phyloP scores from a whole-genome alignment of 208 protist genomes.

The Trypanosoma avium region DNA sequence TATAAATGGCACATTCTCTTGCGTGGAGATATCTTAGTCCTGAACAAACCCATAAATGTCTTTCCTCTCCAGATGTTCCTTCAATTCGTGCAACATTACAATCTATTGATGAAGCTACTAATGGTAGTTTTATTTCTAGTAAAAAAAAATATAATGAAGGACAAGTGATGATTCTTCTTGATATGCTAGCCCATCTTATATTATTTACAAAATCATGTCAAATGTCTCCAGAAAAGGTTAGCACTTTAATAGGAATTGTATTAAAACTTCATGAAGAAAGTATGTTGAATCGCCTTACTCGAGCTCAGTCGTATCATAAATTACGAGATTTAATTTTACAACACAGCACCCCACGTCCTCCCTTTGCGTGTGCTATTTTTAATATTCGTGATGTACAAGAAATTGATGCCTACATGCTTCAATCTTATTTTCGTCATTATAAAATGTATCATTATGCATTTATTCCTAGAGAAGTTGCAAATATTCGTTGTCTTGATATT shows the following conservation, averaged over 20 bases:
- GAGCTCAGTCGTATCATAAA: slow-evolving; percentile 64
- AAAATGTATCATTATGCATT: slow-evolving; percentile 93
- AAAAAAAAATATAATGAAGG: slow-evolving; percentile 22
- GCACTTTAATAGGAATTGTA: slow-evolving; percentile 77
- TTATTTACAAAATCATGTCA: slow-evolving; percentile 66
- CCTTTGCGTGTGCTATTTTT: slow-evolving; percentile 86
- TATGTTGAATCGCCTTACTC: slow-evolving; percentile 57
- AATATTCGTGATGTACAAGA: slow-evolving; percentile 76
- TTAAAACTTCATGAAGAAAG: slow-evolving; percentile 64
- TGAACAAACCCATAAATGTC: slow-evolving; percentile 53
- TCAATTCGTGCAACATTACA: slow-evolving; percentile 48
- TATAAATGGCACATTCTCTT: slow-evolving; percentile 38
- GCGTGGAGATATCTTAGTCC: slow-evolving; percentile 64
- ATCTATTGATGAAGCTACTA: slow-evolving; percentile 25
- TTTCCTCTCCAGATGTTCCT: slow-evolving; percentile 44
- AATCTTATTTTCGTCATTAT: slow-evolving; percentile 90
- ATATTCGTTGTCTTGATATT: slow-evolving; percentile 48
- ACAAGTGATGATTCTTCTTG: slow-evolving; percentile 70
- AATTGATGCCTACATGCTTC: slow-evolving; percentile 85
- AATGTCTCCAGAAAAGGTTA: slow-evolving; percentile 78
- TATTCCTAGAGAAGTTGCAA: slow-evolving; percentile 61
- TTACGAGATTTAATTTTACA: slow-evolving; percentile 73
- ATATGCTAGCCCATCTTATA: slow-evolving; percentile 80
- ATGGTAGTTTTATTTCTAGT: slow-evolving; percentile 39
- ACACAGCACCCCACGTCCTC: slow-evolving; percentile 87